These are phyloP conservation scores for Raphanus sativus DNA, from an alignment of 345 rosid species.

Conservation along the genomic window DNA sequence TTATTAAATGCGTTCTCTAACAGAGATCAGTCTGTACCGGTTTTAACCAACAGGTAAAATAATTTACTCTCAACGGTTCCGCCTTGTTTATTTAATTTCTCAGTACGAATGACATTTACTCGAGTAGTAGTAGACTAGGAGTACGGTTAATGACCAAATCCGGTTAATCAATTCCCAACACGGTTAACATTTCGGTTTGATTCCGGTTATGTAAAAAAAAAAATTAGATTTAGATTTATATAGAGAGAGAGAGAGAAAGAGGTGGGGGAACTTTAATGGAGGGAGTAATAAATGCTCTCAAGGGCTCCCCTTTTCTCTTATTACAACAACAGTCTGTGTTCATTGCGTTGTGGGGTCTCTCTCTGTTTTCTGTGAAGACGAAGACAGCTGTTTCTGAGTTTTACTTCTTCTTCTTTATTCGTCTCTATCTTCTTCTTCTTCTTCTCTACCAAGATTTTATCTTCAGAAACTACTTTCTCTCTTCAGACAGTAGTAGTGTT, in stretches of 20 bases:
- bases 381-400: slow-evolving; percentile 40
- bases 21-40: slow-evolving; percentile 5
- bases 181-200: slow-evolving; percentile 3
- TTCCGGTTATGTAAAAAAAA: neutral
- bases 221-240: neutral
- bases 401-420: slow-evolving; percentile 11
- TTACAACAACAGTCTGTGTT: slow-evolving; percentile 38
- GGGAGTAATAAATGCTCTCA: slow-evolving; percentile 38
- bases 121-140: neutral
- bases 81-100: slow-evolving; percentile 5
- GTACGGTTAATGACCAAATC: neutral
- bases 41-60: neutral
- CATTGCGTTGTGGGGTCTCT: slow-evolving; percentile 42
- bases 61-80: neutral
- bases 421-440: slow-evolving; percentile 27
- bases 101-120: slow-evolving; percentile 11
- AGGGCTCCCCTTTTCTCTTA: slow-evolving; percentile 33
- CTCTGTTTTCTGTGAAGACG: slow-evolving; percentile 25
- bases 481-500: slow-evolving; percentile 23
- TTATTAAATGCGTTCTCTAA: slow-evolving; percentile 20
- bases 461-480: slow-evolving; percentile 14
- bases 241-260: slow-evolving; percentile 15
- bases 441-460: slow-evolving; percentile 4
- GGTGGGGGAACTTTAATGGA: slow-evolving; percentile 34
- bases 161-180: neutral